Evolutionary conservation across 495 filamentous ascomycete genomes (phyloP).

Genomic region (Hypoxylon cercidicola): DNA sequence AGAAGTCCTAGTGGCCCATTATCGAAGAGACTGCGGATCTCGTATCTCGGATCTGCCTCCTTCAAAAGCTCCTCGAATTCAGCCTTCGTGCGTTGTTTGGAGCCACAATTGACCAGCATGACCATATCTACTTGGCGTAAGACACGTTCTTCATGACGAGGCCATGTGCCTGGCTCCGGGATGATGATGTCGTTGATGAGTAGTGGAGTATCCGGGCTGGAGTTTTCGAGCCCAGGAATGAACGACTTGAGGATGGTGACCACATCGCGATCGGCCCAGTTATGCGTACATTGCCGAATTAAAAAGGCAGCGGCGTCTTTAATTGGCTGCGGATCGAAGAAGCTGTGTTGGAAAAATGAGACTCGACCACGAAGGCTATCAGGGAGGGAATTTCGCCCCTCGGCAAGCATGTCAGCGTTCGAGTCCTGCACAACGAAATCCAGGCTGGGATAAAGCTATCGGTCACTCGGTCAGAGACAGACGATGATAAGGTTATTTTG

Average conservation of each 20-base stretch:
- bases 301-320: slow-evolving; percentile 38
- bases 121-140: slow-evolving; percentile 34
- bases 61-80: slow-evolving; percentile 44
- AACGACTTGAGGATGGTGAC: slow-evolving; percentile 41
- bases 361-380: slow-evolving; percentile 34
- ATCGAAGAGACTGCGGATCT: slow-evolving; percentile 29
- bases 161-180: slow-evolving; percentile 25
- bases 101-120: slow-evolving; percentile 42
- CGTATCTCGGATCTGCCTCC: slow-evolving; percentile 41
- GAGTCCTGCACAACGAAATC: slow-evolving; percentile 46
- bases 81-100: slow-evolving; percentile 41
- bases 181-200: slow-evolving; percentile 50
- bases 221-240: slow-evolving; percentile 43
- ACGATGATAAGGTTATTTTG: not conserved
- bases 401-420: slow-evolving; percentile 33
- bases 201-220: slow-evolving; percentile 37
- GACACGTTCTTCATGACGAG: too few species aligned
- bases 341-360: slow-evolving; percentile 40
- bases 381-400: slow-evolving; percentile 16
- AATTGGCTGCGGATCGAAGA: slow-evolving; percentile 47
- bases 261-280: slow-evolving; percentile 41
- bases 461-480: not conserved
- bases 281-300: slow-evolving; percentile 48
- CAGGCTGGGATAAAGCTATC: slow-evolving; percentile 37
- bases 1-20: slow-evolving; percentile 2